These are phyloP conservation scores for Aspergillus spinulosporus DNA, from an alignment of 2,329 filamentous ascomycete species.

Conservation along the genomic window DNA sequence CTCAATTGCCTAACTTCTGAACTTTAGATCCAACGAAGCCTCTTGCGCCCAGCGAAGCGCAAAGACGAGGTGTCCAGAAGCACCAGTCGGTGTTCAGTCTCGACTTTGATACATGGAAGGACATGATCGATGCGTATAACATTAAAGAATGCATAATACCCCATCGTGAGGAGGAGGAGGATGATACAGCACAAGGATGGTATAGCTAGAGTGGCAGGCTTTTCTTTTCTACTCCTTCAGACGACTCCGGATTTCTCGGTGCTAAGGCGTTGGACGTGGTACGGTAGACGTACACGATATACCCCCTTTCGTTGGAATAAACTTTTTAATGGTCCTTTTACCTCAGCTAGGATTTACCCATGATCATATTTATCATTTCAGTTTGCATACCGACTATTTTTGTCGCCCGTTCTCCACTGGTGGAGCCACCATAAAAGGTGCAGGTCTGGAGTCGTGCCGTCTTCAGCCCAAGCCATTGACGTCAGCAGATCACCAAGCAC, in stretches of 20 bases:
- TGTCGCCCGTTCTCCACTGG: not conserved
- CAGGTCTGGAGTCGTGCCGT: not conserved
- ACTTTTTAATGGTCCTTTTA: not conserved
- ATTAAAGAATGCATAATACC: conserved; percentile 80
- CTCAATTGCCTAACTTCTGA: conserved; percentile 20
- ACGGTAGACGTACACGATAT: conserved; percentile 18
- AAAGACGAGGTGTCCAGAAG: conserved; percentile 59
- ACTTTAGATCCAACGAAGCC: conserved; percentile 47
- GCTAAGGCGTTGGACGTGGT: conserved; percentile 10
- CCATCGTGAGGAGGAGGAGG: conserved; percentile 66
- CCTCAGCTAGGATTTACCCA: not conserved
- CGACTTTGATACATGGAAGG: conserved; percentile 79
- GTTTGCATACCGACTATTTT: not conserved
- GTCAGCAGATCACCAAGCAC: conserved; percentile 15
- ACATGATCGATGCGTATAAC: conserved; percentile 72
- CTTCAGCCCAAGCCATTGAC: conserved; percentile 8
- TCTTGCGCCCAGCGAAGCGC: conserved; percentile 49
- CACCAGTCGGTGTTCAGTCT: conserved; percentile 88
- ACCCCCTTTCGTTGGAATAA: conserved; percentile 12
- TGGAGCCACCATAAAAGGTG: not conserved
- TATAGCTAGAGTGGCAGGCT: conserved; percentile 54
- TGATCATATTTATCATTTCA: not conserved
- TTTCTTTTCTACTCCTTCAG: not conserved
- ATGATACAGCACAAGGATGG: conserved; percentile 62
- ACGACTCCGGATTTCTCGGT: not conserved